A percentile compares a stretch with the other conserved stretches of the same genome.
These are phyloP conservation scores for Cladosporium sp. DNA, from an alignment of 2,329 filamentous ascomycete genomes.

Conservation along the genomic window DNA sequence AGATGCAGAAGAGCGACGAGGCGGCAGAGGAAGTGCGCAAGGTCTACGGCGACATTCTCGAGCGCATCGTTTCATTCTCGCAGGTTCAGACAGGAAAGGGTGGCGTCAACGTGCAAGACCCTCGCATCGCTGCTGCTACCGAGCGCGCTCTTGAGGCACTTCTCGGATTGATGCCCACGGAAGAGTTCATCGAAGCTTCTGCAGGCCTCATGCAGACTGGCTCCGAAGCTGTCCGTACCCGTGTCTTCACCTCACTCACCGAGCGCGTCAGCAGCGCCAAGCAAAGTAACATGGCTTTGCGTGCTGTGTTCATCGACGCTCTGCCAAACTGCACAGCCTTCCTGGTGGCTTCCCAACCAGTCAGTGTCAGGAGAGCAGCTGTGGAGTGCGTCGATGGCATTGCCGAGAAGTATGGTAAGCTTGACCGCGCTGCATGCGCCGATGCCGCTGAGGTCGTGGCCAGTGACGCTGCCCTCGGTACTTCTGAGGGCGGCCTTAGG, in stretches of 20 bases:
- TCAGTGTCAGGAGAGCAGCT: slow-evolving; percentile 76
- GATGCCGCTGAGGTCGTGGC: slow-evolving; percentile 73
- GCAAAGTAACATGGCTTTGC: slow-evolving; percentile 65
- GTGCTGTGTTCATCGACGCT: slow-evolving; percentile 57
- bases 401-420: slow-evolving; percentile 91
- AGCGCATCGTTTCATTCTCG: slow-evolving; percentile 33
- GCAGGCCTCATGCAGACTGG: slow-evolving; percentile 74
- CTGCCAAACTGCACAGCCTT: slow-evolving; percentile 56
- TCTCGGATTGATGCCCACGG: slow-evolving; percentile 78
- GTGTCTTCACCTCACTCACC: slow-evolving; percentile 77
- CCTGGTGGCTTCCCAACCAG: slow-evolving; percentile 67
- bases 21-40: slow-evolving; percentile 26
- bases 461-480: slow-evolving; percentile 70
- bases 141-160: slow-evolving; percentile 72
- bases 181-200: slow-evolving; percentile 84
- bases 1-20: slow-evolving; percentile 21
- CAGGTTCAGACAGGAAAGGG: slow-evolving; percentile 17
- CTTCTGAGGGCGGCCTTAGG: slow-evolving; percentile 66
- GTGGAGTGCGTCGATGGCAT: slow-evolving; percentile 91
- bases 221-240: slow-evolving; percentile 68
- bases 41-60: slow-evolving; percentile 24
- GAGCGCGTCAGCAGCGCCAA: slow-evolving; percentile 70
- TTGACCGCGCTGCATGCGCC: slow-evolving; percentile 68
- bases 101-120: slow-evolving; percentile 19
- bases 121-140: slow-evolving; percentile 38